A percentile compares a stretch with the other conserved stretches of the same genome.
phyloP scores from a whole-genome alignment of 2,329 filamentous ascomycete genomes.

The Colletotrichum orchidophilum region DNA sequence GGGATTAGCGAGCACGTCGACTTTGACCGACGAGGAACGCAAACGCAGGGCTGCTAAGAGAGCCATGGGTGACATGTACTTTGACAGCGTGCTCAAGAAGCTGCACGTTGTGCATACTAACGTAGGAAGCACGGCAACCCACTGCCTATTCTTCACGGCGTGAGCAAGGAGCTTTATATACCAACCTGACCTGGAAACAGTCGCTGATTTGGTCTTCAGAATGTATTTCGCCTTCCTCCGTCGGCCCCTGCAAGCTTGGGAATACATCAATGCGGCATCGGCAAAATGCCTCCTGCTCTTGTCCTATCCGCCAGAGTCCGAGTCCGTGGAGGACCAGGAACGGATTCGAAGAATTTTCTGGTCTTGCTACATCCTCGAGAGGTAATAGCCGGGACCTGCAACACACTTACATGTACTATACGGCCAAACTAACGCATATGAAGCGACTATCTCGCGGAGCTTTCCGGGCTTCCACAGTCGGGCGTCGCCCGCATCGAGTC shows the following conservation, averaged over 20 bases:
- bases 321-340: slow-evolving; percentile 53
- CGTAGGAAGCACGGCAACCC: slow-evolving; percentile 55
- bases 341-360: slow-evolving; percentile 62
- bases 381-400: slow-evolving; percentile 40
- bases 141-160: slow-evolving; percentile 61
- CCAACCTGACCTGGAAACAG: accelerated
- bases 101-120: slow-evolving; percentile 57
- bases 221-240: slow-evolving; percentile 61
- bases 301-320: slow-evolving; percentile 50
- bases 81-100: slow-evolving; percentile 56
- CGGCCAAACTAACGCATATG: not conserved
- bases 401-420: too few species aligned
- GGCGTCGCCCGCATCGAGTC: slow-evolving; percentile 62
- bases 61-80: slow-evolving; percentile 53
- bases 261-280: slow-evolving; percentile 58
- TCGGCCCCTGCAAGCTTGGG: slow-evolving; percentile 61
- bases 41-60: slow-evolving; percentile 44
- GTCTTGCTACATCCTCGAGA: slow-evolving; percentile 64
- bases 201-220: slow-evolving; percentile 36
- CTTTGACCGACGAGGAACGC: slow-evolving; percentile 38
- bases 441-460: slow-evolving; percentile 62
- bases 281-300: slow-evolving; percentile 60
- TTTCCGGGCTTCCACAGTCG: slow-evolving; percentile 59
- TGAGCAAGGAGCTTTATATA: slow-evolving; percentile 39
- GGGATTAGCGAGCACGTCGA: slow-evolving; percentile 37